phyloP scores from a whole-genome alignment of 129 eudicot species.

The Pulicaria dysenterica region DNA sequence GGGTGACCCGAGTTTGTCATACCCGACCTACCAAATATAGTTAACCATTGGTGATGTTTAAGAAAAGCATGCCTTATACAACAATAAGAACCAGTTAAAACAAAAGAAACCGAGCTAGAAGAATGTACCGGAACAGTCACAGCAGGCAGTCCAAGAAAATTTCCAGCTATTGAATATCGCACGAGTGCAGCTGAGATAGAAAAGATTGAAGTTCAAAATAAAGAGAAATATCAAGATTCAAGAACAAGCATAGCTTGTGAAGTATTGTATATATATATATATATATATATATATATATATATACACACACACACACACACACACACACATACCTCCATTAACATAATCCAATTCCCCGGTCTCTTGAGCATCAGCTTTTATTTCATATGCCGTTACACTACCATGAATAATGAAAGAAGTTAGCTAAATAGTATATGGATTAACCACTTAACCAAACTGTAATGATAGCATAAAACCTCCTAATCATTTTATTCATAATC shows the following conservation, averaged over 20 bases:
- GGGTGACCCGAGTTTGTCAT: conserved; percentile 76
- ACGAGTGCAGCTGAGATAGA: conserved; percentile 73
- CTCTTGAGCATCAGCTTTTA: conserved; percentile 58
- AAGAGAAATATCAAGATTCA: not conserved
- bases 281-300: no score
- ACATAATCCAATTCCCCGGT: conserved; percentile 95
- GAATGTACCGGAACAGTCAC: conserved; percentile 81
- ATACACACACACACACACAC: no score
- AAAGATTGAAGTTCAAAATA: not conserved
- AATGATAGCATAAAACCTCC: not conserved
- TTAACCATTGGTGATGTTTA: not conserved
- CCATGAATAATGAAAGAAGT: conserved; percentile 9
- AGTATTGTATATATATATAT: no score
- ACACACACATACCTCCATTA: conserved; percentile 65
- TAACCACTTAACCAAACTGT: not conserved
- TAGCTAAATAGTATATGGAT: not conserved
- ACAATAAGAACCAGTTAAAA: not conserved
- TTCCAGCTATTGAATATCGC: conserved; percentile 88
- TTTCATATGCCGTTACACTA: conserved; percentile 85
- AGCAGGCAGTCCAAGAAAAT: conserved; percentile 94
- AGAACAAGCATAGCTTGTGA: not conserved
- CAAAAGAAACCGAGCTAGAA: not conserved
- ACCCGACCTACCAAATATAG: conserved; percentile 63
- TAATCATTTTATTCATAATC: no score
- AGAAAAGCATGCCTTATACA: not conserved